Conservation (phyloP, 352 stramenopile genomes). For the Phytophthora cryptogea region DNA sequence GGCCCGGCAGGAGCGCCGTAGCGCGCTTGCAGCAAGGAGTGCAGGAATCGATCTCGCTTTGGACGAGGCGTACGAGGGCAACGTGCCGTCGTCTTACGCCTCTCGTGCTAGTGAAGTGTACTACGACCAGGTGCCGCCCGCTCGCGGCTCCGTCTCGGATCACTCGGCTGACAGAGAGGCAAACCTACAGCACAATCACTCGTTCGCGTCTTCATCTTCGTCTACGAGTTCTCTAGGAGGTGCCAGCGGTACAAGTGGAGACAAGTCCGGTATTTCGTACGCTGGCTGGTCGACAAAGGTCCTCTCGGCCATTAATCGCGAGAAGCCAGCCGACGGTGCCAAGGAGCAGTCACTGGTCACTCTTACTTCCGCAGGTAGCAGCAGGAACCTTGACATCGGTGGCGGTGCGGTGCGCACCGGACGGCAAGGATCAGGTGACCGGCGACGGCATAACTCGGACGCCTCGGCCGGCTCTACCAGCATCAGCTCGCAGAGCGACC, state of each 20-base stretch:
- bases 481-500: conserved; percentile 41
- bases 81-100: conserved; percentile 31
- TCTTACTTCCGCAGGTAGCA: conserved; percentile 26
- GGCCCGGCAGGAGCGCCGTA: conserved; percentile 57
- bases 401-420: conserved; percentile 7
- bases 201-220: conserved; percentile 49
- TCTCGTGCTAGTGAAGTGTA: conserved; percentile 40
- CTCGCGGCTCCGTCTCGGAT: conserved; percentile 40
- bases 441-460: conserved; percentile 52
- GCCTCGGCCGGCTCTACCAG: conserved; percentile 37
- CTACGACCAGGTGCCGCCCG: conserved; percentile 26
- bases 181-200: conserved; percentile 35
- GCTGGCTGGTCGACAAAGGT: conserved; percentile 66
- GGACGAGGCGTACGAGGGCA: conserved; percentile 27
- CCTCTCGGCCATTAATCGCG: conserved; percentile 46
- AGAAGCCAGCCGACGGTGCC: conserved; percentile 35
- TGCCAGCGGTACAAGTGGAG: conserved; percentile 22
- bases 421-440: conserved; percentile 30
- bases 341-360: conserved; percentile 39
- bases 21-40: conserved; percentile 30
- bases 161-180: conserved; percentile 29
- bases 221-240: conserved; percentile 40
- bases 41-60: conserved; percentile 14
- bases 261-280: conserved; percentile 56
- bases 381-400: conserved; percentile 25